These are phyloP conservation scores for Yamadazyma atmosphaerica DNA, from an alignment of 1,139 yeast species.

Conservation along the genomic window DNA sequence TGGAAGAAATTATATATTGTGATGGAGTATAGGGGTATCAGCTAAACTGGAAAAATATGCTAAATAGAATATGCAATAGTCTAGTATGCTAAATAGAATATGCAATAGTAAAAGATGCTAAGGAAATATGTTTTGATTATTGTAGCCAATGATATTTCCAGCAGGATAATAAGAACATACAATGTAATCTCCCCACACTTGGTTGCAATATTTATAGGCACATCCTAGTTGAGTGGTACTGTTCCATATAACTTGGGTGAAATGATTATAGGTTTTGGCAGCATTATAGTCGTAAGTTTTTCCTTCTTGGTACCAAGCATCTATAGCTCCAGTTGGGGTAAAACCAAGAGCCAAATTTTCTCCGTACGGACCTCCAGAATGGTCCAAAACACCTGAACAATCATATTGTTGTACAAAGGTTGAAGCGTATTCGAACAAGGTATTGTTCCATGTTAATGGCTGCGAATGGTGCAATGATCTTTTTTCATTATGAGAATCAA, in stretches of 20 bases:
- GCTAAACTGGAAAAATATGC: too few relatives aligned
- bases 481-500: conserved; percentile 29
- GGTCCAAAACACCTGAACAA: conserved; percentile 36
- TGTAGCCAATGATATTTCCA: conserved; percentile 54
- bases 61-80: too few relatives aligned
- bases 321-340: conserved; percentile 27
- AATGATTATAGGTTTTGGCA: conserved; percentile 34
- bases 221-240: conserved; percentile 36
- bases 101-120: conserved; percentile 4
- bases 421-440: conserved; percentile 31
- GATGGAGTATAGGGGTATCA: conserved; percentile 19
- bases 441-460: conserved; percentile 30
- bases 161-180: conserved; percentile 62
- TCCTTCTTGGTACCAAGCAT: conserved; percentile 43
- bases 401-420: conserved; percentile 28
- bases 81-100: too few relatives aligned
- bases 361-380: conserved; percentile 37
- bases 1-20: conserved; percentile 30
- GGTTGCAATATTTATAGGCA: conserved; percentile 40
- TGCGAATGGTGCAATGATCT: conserved; percentile 31
- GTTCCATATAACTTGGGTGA: conserved; percentile 45
- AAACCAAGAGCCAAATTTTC: conserved; percentile 44
- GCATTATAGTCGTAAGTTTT: conserved; percentile 25
- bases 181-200: conserved; percentile 53
- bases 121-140: conserved; percentile 29